Conservation (phyloP, 345 rosid species). For the Hibiscus tridactylites region DNA sequence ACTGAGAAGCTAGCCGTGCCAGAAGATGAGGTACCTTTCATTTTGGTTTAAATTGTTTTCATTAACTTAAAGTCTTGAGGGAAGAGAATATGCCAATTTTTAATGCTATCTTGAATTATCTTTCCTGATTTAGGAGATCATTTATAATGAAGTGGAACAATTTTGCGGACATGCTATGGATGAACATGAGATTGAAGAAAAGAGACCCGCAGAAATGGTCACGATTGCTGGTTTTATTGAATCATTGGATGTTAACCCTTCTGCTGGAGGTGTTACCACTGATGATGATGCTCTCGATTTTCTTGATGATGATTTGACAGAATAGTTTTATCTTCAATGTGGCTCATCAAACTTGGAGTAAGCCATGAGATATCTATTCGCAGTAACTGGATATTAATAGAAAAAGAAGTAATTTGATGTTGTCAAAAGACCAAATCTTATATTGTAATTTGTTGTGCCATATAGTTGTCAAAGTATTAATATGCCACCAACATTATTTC, state of each 20-base stretch:
- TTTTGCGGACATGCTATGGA: conserved; percentile 35
- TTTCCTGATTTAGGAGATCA: conserved; percentile 37
- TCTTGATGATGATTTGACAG: conserved; percentile 45
- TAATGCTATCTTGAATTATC: conserved; percentile 9
- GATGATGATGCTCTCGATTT: conserved; percentile 53
- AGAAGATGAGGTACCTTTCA: conserved; percentile 57
- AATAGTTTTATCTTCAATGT: conserved; percentile 19
- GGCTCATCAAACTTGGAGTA: conserved; percentile 18
- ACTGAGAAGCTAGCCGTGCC: conserved; percentile 31
- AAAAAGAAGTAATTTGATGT: conserved; percentile 7
- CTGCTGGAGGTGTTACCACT: conserved; percentile 33
- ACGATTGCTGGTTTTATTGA: conserved; percentile 29
- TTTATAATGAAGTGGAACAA: conserved; percentile 38
- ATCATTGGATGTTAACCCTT: conserved; percentile 33
- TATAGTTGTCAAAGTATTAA: conserved; percentile 2
- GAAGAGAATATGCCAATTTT: not conserved
- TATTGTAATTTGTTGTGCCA: conserved; percentile 19
- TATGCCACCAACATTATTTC: conserved; percentile 8
- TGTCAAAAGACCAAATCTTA: conserved; percentile 12
- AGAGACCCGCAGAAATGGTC: conserved; percentile 30
- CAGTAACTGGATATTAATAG: conserved; percentile 5
- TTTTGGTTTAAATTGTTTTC: not conserved
- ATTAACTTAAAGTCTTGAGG: not conserved
- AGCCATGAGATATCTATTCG: conserved; percentile 21
- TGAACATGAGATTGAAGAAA: conserved; percentile 37